Percentiles rank a stretch among this genome's conserved stretches.
phyloP scores from a whole-genome alignment of 805 yeast genomes.

The Suhomyces tanzawaensis region DNA sequence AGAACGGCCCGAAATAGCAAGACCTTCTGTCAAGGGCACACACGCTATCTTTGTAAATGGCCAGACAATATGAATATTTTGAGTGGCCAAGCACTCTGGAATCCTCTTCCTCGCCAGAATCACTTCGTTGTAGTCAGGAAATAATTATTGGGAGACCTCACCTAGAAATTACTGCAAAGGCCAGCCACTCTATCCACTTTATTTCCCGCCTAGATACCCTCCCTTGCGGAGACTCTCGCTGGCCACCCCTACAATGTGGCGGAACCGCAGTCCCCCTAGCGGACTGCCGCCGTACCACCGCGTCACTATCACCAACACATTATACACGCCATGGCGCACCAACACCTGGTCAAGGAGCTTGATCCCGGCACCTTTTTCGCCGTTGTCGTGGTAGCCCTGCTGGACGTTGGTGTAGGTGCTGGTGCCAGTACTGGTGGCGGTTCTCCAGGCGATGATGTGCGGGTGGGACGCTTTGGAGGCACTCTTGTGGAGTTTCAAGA shows the following conservation, averaged over 20 bases:
- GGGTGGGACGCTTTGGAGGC: slow-evolving; percentile 63
- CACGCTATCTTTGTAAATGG: too few species aligned
- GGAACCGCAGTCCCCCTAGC: slow-evolving; percentile 67
- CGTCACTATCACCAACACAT: slow-evolving; percentile 65
- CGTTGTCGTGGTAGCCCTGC: slow-evolving; percentile 68
- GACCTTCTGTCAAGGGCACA: too few species aligned
- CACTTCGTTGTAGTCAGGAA: too few species aligned
- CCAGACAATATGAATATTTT: too few species aligned
- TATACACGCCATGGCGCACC: slow-evolving; percentile 46
- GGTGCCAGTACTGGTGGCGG: slow-evolving; percentile 13
- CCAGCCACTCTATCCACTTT: too few species aligned
- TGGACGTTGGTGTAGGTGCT: slow-evolving; percentile 27
- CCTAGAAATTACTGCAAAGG: too few species aligned
- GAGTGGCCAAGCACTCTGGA: too few species aligned
- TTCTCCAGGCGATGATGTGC: slow-evolving; percentile 72
- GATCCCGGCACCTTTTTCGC: slow-evolving; percentile 74
- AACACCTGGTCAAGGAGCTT: slow-evolving; percentile 52
- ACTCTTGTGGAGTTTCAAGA: slow-evolving; percentile 45
- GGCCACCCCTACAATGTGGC: slow-evolving; percentile 60
- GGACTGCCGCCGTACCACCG: slow-evolving; percentile 84
- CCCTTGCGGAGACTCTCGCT: slow-evolving; percentile 42
- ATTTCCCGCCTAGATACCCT: too few species aligned
- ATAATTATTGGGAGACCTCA: too few species aligned
- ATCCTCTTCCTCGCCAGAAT: too few species aligned
- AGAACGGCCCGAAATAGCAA: too few species aligned